Conservation (phyloP, 1,284 basidiomycete genomes). For the Ustilago curta region DNA sequence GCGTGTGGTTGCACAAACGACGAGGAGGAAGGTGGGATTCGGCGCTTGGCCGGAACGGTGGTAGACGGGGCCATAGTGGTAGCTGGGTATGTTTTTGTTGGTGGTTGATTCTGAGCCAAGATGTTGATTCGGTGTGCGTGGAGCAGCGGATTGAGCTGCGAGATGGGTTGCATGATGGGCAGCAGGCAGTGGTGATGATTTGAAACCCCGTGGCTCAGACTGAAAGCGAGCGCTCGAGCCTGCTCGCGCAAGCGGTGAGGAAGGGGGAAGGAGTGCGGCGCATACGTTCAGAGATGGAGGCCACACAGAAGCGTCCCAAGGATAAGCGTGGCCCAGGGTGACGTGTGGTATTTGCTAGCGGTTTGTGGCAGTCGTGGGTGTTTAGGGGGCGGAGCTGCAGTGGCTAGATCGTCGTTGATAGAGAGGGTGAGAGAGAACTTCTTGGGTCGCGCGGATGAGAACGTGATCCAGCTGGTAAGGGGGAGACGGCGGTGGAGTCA, state of each 20-base stretch:
- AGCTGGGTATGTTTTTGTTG: background rate
- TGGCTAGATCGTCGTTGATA: background rate
- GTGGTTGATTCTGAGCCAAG: background rate
- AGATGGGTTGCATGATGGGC: slow-evolving; percentile 33
- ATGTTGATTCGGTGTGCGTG: slow-evolving; percentile 7
- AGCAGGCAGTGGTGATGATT: background rate
- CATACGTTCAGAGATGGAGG: slow-evolving; percentile 7
- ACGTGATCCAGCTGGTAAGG: background rate
- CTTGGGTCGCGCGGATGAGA: background rate
- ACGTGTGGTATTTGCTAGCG: background rate
- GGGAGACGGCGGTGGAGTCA: background rate
- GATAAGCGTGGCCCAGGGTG: background rate
- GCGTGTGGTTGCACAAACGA: slow-evolving; percentile 16
- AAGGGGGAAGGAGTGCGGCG: background rate
- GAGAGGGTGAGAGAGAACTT: background rate
- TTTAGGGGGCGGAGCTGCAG: background rate
- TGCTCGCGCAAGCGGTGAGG: slow-evolving; percentile 1
- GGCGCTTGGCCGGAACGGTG: slow-evolving; percentile 28
- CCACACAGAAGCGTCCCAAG: too few relatives aligned
- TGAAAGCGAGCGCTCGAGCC: slow-evolving; percentile 12
- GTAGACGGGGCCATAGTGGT: slow-evolving; percentile 9
- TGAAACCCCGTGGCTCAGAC: background rate
- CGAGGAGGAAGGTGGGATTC: slow-evolving; percentile 24
- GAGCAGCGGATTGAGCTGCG: slow-evolving; percentile 23
- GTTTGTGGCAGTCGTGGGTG: background rate